Evolutionary conservation across 495 filamentous ascomycete species (phyloP), one percentile per base, ranked within the genome.

Genomic region (Parathielavia appendiculata): DNA sequence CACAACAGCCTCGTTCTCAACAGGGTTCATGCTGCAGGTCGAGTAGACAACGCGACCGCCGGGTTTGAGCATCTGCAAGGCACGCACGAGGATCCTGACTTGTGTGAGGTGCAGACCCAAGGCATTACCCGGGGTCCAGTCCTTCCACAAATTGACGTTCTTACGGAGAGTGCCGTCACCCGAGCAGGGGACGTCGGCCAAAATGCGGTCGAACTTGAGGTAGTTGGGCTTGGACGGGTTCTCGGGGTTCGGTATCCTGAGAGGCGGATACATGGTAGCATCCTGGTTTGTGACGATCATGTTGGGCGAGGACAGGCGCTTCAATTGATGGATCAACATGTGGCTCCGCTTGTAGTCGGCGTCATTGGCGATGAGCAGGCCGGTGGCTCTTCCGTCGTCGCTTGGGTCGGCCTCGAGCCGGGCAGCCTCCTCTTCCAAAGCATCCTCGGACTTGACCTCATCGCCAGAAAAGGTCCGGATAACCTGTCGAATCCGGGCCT

Each of bases 221-320:
- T 96, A 97, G 59, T 81, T 78, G 66, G 83, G 84, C 49, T 76
- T 75, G 10, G 69, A 66, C 2, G 73, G 73, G 50, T 83, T 78
- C 1, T 71, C 65, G 40, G 76, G 65, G 48, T 80, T 73, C 26
- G 89, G 82, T 9, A 96, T 78, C 69, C 87, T 86, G 64, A 97
- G 89, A 9, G 91, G 88, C 2, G 93, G 93, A 72, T 89, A 98
- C 81, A 95, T 85, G 23, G 91, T 96, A 34, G 95, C 93, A 69
- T 98, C 95, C 72, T 98, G 93, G 67, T 98, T 97, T 19, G 90
- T 97, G 62, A 98, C 92, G 59, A 98, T 90, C 65, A 98, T 74
- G 68, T 98, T 98, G 1, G 93, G 93, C 17, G 95, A 97, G 62
- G 91, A 95, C 35, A 98, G 78, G 58, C 93, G 86, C 77, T 98